Evolutionary conservation across 441 rosid species (phyloP).

Genomic region (Pelargonium fulgidum): DNA sequence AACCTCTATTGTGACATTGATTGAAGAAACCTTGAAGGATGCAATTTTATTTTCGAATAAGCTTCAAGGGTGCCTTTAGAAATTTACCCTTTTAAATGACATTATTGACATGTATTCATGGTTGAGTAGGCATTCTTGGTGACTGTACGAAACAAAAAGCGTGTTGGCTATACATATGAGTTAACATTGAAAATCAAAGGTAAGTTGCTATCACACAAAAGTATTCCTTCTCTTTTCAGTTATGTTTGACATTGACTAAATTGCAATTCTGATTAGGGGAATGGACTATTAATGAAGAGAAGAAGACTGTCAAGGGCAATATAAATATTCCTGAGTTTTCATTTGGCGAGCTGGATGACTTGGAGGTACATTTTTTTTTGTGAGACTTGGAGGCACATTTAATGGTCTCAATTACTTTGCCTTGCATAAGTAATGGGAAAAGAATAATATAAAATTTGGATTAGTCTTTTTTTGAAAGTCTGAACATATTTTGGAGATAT

Average conservation of each 20-base stretch:
- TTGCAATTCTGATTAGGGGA: constrained; percentile 45
- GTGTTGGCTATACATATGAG: constrained; percentile 80
- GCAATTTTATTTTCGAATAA: too few relatives aligned
- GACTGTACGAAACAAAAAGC: constrained; percentile 80
- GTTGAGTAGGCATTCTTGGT: constrained; percentile 71
- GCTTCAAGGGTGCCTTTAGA: too few relatives aligned
- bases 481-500: too few relatives aligned
- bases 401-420: constrained; percentile 4
- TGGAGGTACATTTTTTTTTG: constrained; percentile 46
- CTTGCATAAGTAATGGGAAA: neutral
- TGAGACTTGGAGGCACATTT: constrained; percentile 62
- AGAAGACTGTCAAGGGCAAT: constrained; percentile 47
- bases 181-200: constrained; percentile 71
- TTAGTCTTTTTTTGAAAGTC: neutral
- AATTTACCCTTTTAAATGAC: neutral
- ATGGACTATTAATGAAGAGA: constrained; percentile 63
- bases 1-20: too few relatives aligned
- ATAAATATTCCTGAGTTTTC: constrained; percentile 80
- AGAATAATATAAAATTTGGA: neutral
- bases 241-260: constrained; percentile 5
- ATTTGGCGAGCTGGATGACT: constrained; percentile 83
- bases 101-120: constrained; percentile 4
- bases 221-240: constrained; percentile 6
- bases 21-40: too few relatives aligned
- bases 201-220: constrained; percentile 14